A percentile compares a stretch with the other conserved stretches of the same genome.
phyloP scores from a whole-genome alignment of 805 yeast genomes.

The Metschnikowia hibisci region DNA sequence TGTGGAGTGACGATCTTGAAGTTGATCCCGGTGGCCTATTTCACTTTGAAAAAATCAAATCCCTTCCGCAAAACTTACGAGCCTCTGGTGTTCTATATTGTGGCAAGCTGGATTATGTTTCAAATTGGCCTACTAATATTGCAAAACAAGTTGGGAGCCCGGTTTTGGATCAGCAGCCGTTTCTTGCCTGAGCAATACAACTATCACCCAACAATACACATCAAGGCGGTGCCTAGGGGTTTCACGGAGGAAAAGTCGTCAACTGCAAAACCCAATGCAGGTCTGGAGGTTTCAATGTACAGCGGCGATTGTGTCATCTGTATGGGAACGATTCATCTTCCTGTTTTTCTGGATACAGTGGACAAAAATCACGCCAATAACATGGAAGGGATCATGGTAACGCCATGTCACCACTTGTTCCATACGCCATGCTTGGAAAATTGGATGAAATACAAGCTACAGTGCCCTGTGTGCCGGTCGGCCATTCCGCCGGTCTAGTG shows the following conservation, averaged over 20 bases:
- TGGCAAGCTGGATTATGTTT: slow-evolving; percentile 52
- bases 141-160: slow-evolving; percentile 70
- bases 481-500: slow-evolving; percentile 70
- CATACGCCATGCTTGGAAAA: slow-evolving; percentile 84
- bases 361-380: slow-evolving; percentile 10
- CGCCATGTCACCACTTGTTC: slow-evolving; percentile 90
- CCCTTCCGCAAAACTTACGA: slow-evolving; percentile 71
- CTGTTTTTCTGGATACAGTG: slow-evolving; percentile 8
- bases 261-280: slow-evolving; percentile 28
- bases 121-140: slow-evolving; percentile 58
- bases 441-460: slow-evolving; percentile 91
- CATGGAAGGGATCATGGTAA: slow-evolving; percentile 61
- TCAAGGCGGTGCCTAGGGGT: slow-evolving; percentile 54
- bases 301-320: slow-evolving; percentile 83
- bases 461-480: slow-evolving; percentile 90
- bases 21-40: slow-evolving; percentile 60
- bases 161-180: slow-evolving; percentile 76
- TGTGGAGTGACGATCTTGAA: slow-evolving; percentile 62
- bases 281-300: slow-evolving; percentile 32
- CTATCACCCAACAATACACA: slow-evolving; percentile 66
- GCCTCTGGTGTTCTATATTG: slow-evolving; percentile 41
- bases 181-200: slow-evolving; percentile 79
- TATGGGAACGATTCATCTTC: slow-evolving; percentile 43
- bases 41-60: slow-evolving; percentile 50
- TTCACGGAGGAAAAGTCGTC: slow-evolving; percentile 51